Evolutionary conservation across 495 filamentous ascomycete species (phyloP), one percentile per base, ranked within the genome.

Genomic region (Xylaria cubensis): DNA sequence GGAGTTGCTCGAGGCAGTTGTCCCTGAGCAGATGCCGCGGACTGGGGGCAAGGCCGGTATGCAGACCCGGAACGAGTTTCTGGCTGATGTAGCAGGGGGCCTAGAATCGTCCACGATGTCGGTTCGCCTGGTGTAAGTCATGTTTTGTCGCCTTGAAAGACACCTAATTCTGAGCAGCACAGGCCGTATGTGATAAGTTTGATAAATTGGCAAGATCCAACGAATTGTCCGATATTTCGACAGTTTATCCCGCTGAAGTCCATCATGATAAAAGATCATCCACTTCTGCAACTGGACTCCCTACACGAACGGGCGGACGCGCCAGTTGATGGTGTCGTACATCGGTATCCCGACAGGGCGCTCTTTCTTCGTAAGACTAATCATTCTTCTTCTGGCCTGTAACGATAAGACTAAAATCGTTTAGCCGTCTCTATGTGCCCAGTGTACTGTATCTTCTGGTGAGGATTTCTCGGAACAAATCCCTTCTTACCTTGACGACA

Each of bases 331-430:
- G 86, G 84, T 1, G 72, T 90, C 24, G 87, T 90, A 17, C 88
- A 89, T 76, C 80, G 88, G 19, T 90, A 90, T 74, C 81, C 85
- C 0, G 88, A 89, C 69, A 89, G 88, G 71, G 87, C 83, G n/a
- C 78, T 90, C 4, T 87, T 90, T 69, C 79, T 90, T 51, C 83
- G 88, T 89, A 78, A 75, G 86, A 69, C 72, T 34, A 1, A 53
- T 21, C 2, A 56, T 29, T 68, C 4, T 41, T 19, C 9, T 13
- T 63, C 32, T 62, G 2, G 6, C 0, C 12, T 15, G n/a, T 61
- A 19, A 32, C 4, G 24, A 29, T 1, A 4, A 67, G 21, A 56
- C 73, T 78, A 68, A 79, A n/a, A 41, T 36, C 21, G 1, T 44
- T 15, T 51, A 87, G 87, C 85, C 8, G 83, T 81, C 1, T 86